Evolutionary conservation across 1,284 basidiomycete genomes (phyloP).

Genomic region (Bjerkandera adusta): DNA sequence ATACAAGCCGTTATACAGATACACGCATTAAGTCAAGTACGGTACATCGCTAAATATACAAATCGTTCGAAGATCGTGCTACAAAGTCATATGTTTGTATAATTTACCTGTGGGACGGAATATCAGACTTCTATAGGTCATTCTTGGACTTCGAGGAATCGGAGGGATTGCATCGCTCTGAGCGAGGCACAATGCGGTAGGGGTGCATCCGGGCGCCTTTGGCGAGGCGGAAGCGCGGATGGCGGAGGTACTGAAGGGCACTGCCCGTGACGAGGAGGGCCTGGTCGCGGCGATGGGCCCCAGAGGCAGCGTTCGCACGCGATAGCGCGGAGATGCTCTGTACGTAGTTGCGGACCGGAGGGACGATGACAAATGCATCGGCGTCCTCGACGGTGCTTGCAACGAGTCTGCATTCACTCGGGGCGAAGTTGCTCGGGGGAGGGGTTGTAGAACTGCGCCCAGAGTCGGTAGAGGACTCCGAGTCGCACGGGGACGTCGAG

Average conservation of each 20-base stretch:
- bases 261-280: constrained; percentile 17
- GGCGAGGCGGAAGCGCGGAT: constrained; percentile 38
- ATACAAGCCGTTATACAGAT: no score
- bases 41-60: no score
- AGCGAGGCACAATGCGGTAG: constrained; percentile 38
- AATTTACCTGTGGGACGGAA: no score
- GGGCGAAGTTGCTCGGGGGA: constrained; percentile 20
- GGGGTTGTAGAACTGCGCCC: constrained; percentile 13
- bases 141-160: no score
- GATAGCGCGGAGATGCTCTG: constrained; percentile 12
- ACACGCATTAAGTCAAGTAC: no score
- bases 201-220: constrained; percentile 52
- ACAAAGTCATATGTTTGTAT: no score
- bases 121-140: no score
- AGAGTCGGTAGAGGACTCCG: constrained; percentile 1
- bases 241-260: constrained; percentile 28
- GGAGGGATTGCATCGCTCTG: neutral
- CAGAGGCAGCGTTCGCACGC: constrained; percentile 7
- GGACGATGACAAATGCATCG: constrained; percentile 50
- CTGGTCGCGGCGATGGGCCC: constrained; percentile 5
- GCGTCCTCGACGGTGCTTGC: constrained; percentile 41
- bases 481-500: constrained; percentile 20
- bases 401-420: constrained; percentile 18
- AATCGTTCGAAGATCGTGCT: no score
- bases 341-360: constrained; percentile 20